phyloP scores from a whole-genome alignment of 228 moss, liverwort and hornwort genomes.

The Sphagnum magellanicum region DNA sequence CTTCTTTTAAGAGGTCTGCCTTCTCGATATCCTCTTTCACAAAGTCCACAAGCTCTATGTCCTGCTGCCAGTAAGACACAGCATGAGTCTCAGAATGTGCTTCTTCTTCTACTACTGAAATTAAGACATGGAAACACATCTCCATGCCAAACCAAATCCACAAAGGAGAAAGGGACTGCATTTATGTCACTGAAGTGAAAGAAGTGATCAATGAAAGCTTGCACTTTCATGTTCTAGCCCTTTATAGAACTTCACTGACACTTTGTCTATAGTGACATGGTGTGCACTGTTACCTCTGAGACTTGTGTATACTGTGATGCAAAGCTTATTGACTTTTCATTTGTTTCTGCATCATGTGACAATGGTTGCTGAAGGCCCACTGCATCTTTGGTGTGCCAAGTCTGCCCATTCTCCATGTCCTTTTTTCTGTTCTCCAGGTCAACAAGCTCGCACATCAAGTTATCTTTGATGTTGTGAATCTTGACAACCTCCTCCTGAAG shows the following conservation, averaged over 20 bases:
- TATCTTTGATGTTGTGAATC: conserved; percentile 13
- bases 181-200: not conserved
- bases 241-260: not conserved
- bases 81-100: not conserved
- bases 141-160: not conserved
- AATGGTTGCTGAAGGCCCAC: conserved; percentile 10
- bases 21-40: conserved; percentile 4
- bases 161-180: not conserved
- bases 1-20: not conserved
- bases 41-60: conserved; percentile 12
- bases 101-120: no score
- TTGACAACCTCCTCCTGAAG: conserved; percentile 15
- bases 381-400: conserved; percentile 3
- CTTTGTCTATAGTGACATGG: no score
- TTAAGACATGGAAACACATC: no score
- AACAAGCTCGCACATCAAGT: conserved; percentile 14
- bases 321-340: conserved; percentile 2
- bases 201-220: not conserved
- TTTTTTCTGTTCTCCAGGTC: conserved; percentile 22
- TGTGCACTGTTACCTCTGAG: not conserved
- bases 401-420: conserved; percentile 13
- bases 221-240: not conserved
- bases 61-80: not conserved
- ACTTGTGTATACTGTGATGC: conserved; percentile 11
- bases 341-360: conserved; percentile 12